Evolutionary conservation across 148 eudicot species (phyloP).

Genomic region (Cornus controversa): DNA sequence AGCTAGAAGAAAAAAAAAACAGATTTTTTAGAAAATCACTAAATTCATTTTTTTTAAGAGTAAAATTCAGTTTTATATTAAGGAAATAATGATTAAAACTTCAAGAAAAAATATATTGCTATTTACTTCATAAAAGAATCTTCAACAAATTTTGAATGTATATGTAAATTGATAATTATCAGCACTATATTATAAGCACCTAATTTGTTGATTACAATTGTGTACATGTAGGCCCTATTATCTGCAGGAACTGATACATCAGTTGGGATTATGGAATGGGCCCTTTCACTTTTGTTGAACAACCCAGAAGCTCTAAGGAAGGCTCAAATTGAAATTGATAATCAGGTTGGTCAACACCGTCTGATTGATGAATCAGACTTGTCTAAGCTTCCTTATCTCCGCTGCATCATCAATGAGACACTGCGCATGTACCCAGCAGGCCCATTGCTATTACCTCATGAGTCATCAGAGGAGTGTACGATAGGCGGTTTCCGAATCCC

Average conservation of each 20-base stretch:
- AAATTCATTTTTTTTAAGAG: no score
- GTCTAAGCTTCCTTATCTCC: constrained; percentile 30
- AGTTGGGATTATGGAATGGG: constrained; percentile 42
- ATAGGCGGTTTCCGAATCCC: constrained; percentile 29
- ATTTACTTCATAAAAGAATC: no score
- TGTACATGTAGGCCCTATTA: constrained; percentile 21
- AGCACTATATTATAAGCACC: no score
- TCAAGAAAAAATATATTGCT: no score
- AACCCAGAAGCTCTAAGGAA: constrained; percentile 32
- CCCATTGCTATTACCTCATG: constrained; percentile 31
- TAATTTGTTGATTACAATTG: no score
- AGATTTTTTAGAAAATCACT: no score
- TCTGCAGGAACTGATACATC: constrained; percentile 37
- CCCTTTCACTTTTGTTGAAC: constrained; percentile 34
- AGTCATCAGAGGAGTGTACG: constrained; percentile 21
- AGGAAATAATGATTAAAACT: no score
- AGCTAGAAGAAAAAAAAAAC: no score
- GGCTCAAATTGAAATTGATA: constrained; percentile 38
- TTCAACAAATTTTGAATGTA: no score
- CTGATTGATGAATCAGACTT: constrained; percentile 29
- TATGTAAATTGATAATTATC: no score
- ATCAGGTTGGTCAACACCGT: constrained; percentile 10
- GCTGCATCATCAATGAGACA: constrained; percentile 39
- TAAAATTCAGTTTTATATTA: no score
- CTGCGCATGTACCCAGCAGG: constrained; percentile 35